Conservation (phyloP, 768 basidiomycete species). For the Neoboletus magnificus region DNA sequence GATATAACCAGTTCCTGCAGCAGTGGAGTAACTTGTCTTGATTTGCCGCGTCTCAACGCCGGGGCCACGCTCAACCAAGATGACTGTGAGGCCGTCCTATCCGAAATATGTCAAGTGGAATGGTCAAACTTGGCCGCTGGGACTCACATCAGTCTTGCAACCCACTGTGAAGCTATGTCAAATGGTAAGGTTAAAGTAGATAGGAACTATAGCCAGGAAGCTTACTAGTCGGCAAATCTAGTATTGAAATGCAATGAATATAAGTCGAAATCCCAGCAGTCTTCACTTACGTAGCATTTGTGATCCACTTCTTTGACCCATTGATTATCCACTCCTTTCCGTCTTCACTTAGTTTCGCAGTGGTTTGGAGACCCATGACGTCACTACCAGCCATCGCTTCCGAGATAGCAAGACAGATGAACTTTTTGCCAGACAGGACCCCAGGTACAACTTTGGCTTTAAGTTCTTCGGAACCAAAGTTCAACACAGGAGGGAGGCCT, state of each 20-base stretch:
- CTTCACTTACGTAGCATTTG: conserved; percentile 46
- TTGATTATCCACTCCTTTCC: conserved; percentile 68
- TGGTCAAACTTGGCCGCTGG: conserved; percentile 12
- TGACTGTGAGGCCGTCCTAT: conserved; percentile 59
- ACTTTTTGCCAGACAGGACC: conserved; percentile 60
- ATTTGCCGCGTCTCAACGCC: conserved; percentile 66
- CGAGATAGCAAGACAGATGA: conserved; percentile 70
- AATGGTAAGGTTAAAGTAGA: conserved; percentile 6
- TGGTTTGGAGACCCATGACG: conserved; percentile 59
- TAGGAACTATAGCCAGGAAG: not conserved
- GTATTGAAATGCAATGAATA: conserved; percentile 5
- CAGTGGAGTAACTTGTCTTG: conserved; percentile 80
- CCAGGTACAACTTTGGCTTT: conserved; percentile 47
- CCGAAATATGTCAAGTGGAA: conserved; percentile 18
- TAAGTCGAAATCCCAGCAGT: not conserved
- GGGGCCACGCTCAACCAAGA: conserved; percentile 59
- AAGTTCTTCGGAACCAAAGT: conserved; percentile 56
- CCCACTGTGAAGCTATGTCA: conserved; percentile 56
- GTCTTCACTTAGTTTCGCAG: conserved; percentile 60
- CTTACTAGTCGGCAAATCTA: conserved; percentile 42
- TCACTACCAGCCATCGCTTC: conserved; percentile 76
- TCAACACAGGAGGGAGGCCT: conserved; percentile 68
- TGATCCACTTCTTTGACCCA: conserved; percentile 76
- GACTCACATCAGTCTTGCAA: conserved; percentile 48
- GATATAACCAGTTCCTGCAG: conserved; percentile 84